Evolutionary conservation across 1,284 basidiomycete species (phyloP).

Genomic region (Irpex lacteus): DNA sequence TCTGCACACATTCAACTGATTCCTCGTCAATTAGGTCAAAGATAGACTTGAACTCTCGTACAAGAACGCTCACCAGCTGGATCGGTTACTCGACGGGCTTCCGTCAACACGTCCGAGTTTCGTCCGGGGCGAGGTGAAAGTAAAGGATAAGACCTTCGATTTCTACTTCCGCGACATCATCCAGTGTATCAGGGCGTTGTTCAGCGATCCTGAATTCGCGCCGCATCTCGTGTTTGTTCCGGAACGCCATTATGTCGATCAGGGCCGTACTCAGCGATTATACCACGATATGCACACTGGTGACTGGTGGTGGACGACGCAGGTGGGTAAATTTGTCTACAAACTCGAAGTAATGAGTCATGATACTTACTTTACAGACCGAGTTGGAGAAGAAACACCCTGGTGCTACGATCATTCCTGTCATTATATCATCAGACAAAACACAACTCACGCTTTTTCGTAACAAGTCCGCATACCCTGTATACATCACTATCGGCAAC

Average conservation of each 20-base stretch:
- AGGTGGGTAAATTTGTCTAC: constrained; percentile 1
- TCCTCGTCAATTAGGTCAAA: constrained; percentile 12
- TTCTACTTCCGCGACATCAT: constrained; percentile 29
- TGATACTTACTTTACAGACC: constrained; percentile 18
- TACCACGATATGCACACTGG: constrained; percentile 24
- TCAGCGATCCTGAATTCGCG: constrained; percentile 22
- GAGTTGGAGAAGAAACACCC: constrained; percentile 24
- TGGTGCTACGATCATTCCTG: constrained; percentile 37
- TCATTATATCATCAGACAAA: constrained; percentile 41
- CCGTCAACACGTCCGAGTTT: constrained; percentile 25
- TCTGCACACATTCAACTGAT: neutral
- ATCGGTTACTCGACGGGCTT: constrained; percentile 30
- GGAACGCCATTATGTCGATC: constrained; percentile 27
- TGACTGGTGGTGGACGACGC: constrained; percentile 15
- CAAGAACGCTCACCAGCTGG: constrained; percentile 27
- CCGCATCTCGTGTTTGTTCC: constrained; percentile 19
- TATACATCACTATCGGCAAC: constrained; percentile 44
- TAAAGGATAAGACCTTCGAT: constrained; percentile 23
- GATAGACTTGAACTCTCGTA: constrained; percentile 27
- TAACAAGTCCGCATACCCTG: constrained; percentile 38
- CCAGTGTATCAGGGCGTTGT: constrained; percentile 26
- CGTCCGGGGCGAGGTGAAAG: constrained; percentile 16
- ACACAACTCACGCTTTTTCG: constrained; percentile 33
- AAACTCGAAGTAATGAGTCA: too few relatives aligned
- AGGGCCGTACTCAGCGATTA: constrained; percentile 4